Conservation (phyloP, 208 protist species). For the Histomonas meleagridis region DNA sequence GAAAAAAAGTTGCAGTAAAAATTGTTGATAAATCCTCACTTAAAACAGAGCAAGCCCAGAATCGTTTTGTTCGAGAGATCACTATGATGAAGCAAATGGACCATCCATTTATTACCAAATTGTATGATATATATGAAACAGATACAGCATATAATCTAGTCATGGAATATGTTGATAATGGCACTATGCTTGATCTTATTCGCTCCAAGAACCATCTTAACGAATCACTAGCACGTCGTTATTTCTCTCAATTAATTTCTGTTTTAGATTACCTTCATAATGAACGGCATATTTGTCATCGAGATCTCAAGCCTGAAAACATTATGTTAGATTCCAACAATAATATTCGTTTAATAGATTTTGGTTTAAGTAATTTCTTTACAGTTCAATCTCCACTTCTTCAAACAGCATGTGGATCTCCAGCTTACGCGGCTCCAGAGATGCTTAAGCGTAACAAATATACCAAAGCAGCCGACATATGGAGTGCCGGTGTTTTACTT, state of each 20-base stretch:
- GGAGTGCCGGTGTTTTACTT: constrained; percentile 38
- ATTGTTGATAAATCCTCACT: neutral
- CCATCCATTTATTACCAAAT: neutral
- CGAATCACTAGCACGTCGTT: neutral
- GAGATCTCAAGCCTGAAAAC: constrained; percentile 3
- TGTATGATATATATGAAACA: neutral
- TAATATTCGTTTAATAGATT: neutral
- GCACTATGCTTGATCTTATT: neutral
- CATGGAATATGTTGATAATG: neutral
- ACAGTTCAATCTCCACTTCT: neutral
- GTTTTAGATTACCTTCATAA: neutral
- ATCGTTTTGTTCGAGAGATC: neutral
- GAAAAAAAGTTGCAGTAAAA: neutral
- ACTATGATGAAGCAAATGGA: neutral
- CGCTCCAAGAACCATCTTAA: neutral
- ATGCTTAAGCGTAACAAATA: neutral
- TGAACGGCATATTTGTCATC: neutral
- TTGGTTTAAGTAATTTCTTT: neutral
- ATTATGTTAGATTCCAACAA: neutral
- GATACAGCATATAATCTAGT: neutral
- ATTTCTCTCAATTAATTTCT: neutral
- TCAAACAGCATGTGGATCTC: neutral
- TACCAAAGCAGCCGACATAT: constrained; percentile 13
- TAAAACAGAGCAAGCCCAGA: neutral
- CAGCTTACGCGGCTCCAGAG: constrained; percentile 31